Evolutionary conservation across 2,329 filamentous ascomycete genomes (phyloP).

Genomic region (Phyllosticta citribraziliensis): DNA sequence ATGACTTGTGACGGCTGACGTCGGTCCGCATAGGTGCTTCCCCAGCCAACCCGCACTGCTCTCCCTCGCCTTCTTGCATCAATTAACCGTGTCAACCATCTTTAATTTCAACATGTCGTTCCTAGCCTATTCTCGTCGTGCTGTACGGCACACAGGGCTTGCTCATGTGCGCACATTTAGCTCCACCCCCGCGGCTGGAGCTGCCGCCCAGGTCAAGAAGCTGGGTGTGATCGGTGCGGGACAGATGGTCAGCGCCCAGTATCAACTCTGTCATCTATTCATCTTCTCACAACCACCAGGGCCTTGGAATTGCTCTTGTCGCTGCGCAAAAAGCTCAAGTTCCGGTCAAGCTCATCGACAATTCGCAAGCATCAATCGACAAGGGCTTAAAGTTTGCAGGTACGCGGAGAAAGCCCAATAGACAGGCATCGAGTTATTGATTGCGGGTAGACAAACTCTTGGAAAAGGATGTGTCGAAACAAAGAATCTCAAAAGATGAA

Average conservation of each 20-base stretch:
- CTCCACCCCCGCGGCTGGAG: constrained; percentile 48
- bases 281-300: constrained; percentile 45
- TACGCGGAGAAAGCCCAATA: constrained; percentile 29
- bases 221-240: constrained; percentile 89
- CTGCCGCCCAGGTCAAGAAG: constrained; percentile 66
- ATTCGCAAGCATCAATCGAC: constrained; percentile 70
- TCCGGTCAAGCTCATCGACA: constrained; percentile 79
- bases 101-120: constrained; percentile 20
- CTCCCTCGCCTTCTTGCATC: neutral
- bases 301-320: constrained; percentile 89
- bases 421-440: neutral
- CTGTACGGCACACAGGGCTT: constrained; percentile 16
- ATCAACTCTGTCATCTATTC: neutral
- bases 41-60: neutral
- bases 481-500: constrained; percentile 71
- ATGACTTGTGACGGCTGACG: neutral
- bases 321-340: constrained; percentile 76
- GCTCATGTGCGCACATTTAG: constrained; percentile 51
- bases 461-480: constrained; percentile 83
- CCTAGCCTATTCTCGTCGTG: constrained; percentile 21
- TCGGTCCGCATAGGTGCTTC: constrained; percentile 4
- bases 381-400: constrained; percentile 86
- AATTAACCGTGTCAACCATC: neutral
- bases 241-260: constrained; percentile 64
- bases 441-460: constrained; percentile 67